A percentile compares a stretch with the other conserved stretches of the same genome.
Evolutionary conservation across 2,329 filamentous ascomycete genomes (phyloP).

Genomic region (Cladosporium oxysporum): DNA sequence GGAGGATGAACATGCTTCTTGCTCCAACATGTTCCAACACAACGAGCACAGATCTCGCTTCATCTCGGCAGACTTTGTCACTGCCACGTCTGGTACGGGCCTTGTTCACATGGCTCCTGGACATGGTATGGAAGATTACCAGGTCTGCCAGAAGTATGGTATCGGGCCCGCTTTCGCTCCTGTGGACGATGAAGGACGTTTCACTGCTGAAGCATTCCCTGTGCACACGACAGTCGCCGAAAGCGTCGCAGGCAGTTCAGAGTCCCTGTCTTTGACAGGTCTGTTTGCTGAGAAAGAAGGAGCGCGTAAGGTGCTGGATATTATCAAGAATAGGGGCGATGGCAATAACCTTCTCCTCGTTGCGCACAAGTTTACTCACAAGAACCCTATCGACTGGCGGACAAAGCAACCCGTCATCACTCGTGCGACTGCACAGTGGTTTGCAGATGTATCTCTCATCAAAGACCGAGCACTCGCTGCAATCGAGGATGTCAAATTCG

Average conservation of each 20-base stretch:
- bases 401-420: conserved; percentile 91
- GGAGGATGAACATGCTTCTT: conserved; percentile 43
- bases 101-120: conserved; percentile 94
- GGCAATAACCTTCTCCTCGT: conserved; percentile 59
- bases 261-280: conserved; percentile 65
- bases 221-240: conserved; percentile 45
- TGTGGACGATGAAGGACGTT: conserved; percentile 77
- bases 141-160: conserved; percentile 69
- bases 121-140: conserved; percentile 95
- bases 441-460: conserved; percentile 85
- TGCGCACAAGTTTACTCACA: conserved; percentile 75
- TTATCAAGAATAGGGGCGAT: conserved; percentile 55
- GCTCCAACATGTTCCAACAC: conserved; percentile 37
- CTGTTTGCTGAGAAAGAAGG: conserved; percentile 72
- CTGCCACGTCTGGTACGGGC: conserved; percentile 85
- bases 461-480: conserved; percentile 71
- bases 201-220: conserved; percentile 78
- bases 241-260: neutral
- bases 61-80: conserved; percentile 85
- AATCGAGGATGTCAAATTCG: conserved; percentile 71
- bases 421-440: conserved; percentile 95
- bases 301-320: conserved; percentile 66
- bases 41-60: conserved; percentile 59
- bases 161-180: conserved; percentile 74
- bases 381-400: conserved; percentile 97